These are phyloP conservation scores for Xerocomellus amylosporus DNA, from an alignment of 768 basidiomycete genomes.

Conservation along the genomic window DNA sequence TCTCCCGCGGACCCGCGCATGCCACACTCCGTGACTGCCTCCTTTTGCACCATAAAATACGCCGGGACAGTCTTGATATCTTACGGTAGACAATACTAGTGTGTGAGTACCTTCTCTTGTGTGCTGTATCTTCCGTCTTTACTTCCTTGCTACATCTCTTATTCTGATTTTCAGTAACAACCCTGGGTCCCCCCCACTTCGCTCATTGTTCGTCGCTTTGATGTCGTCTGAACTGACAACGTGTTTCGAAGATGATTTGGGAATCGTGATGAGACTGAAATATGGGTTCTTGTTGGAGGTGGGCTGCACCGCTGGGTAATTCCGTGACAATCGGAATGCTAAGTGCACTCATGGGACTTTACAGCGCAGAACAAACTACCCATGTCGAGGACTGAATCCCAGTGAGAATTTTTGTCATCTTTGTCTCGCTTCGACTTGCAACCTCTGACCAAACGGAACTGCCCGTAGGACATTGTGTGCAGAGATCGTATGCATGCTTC, in stretches of 20 bases:
- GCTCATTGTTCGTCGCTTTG: too few relatives aligned
- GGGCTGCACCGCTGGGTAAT: background rate
- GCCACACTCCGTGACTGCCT: background rate
- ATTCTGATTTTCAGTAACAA: too few relatives aligned
- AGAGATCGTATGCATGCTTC: conserved; percentile 68
- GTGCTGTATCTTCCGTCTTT: too few relatives aligned
- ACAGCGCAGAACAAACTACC: conserved; percentile 59
- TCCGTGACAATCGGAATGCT: conserved; percentile 1
- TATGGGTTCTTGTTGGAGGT: conserved; percentile 77
- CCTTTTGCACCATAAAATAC: too few relatives aligned
- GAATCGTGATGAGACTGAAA: conserved; percentile 68
- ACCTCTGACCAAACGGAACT: background rate
- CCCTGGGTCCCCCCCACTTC: too few relatives aligned
- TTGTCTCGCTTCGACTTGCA: conserved; percentile 36
- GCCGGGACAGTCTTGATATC: conserved; percentile 67
- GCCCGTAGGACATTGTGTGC: background rate
- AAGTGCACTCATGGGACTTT: conserved; percentile 48
- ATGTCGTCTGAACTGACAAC: background rate
- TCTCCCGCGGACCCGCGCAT: background rate
- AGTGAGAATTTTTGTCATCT: conserved; percentile 39
- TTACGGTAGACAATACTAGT: conserved; percentile 84
- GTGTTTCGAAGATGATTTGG: conserved; percentile 51
- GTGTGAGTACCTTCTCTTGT: conserved; percentile 43
- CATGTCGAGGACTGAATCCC: conserved; percentile 76
- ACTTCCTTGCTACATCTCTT: too few relatives aligned